Base-by-base conservation (phyloP, 2,329 filamentous ascomycete genomes). In the Penicillium sp. region DNA sequence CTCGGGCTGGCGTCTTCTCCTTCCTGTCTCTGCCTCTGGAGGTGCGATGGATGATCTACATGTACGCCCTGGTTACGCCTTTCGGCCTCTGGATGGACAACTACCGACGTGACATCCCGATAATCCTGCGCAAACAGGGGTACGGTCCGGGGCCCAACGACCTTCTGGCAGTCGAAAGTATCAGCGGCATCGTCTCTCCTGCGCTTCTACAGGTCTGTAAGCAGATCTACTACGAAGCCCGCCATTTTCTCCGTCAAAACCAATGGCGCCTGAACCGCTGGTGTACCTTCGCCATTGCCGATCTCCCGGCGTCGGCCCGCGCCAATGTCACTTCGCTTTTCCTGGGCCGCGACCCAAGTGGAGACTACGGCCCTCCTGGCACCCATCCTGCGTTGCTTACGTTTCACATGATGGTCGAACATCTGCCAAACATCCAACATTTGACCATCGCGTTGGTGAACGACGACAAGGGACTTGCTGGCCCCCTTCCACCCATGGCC, bases 81-180 rank as follows among this genome's bases (percentile, higher is more conserved):
- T 14, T 15, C 17, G 52, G 52, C 4, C n/a, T 54, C 25, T 54
- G 52, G 52, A n/a, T 54, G 28, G 52, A 54, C 20, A n/a, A 15
- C 28, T 4, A 54, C 41, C 52, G 52, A 4, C 41, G n/a, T 22
- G 39, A 47, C n/a, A 41, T 54, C 12, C 41, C 41, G n/a, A 4
- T 0, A 7, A 3, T 47, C 41, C n/a, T 45, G n/a, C 34, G 28
- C 47, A 17, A 37, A 17, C 25, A 37, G 8, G n/a, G 4, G 0
- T 11, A 5, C 8, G 17, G 10, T 7, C 47, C 47, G 1, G 15
- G 28, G 11, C 11, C 34, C 14, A 10, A 4, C 34, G 47, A 50
- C 47, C 15, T 50, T 28, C 31, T 11, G 47, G 31, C 47, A n/a
- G 45, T 15, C 31, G 17, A 17, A 14, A 14, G 28, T 34, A 15